Evolutionary conservation across 2,329 filamentous ascomycete genomes (phyloP), one percentile per base, ranked within the genome.

Genomic region (Tricladium varicosporioides): DNA sequence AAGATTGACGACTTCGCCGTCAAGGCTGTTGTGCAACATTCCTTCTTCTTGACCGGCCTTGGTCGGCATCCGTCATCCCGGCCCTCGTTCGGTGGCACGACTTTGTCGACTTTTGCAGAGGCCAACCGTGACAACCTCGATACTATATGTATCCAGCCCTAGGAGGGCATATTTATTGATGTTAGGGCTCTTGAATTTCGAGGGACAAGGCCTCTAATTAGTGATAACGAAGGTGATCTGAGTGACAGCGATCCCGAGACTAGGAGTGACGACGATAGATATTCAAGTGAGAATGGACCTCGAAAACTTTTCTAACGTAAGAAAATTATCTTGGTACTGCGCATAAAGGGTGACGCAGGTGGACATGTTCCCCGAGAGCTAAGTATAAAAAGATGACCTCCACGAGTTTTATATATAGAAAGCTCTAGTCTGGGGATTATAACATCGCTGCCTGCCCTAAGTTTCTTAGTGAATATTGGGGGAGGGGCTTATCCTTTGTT

Each of bases 121-220:
- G 51, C 56, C 60, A 14, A 27, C 54, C 43, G 32, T 62, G 19
- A 36, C 47, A 27, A 53, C 51, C 22, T 14, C 36, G 46, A 62
- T 50, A 49, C 48, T 19, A 27, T 27, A 4, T 33, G 48, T 31
- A 42, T 22, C 15, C 45, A 16, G 58, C 49, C 19, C 31, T 56
- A 60, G 36, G 1, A 60, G 53, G 19, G 56, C 47, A 61, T 19
- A 61, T 56, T 58, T 42, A 47, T 62, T 49, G 51, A 55, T 61
- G 43, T 56, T 27, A 18, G 53, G 40, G 56, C 54, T 48, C 15
- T 63, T 50, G 11, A 22, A 55, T 60, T 51, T 54, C 36, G 22
- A 62, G 36, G 48, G 54, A 27, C 51, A 48, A 42, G 62, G 53
- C 60, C 57, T 32, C 56, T 40, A 22, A 63, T 45, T 18, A 59